Evolutionary conservation across 192 early-diverging fungal genomes (phyloP), one percentile per base, ranked within the genome.

Genomic region (Mortierella antarctica): DNA sequence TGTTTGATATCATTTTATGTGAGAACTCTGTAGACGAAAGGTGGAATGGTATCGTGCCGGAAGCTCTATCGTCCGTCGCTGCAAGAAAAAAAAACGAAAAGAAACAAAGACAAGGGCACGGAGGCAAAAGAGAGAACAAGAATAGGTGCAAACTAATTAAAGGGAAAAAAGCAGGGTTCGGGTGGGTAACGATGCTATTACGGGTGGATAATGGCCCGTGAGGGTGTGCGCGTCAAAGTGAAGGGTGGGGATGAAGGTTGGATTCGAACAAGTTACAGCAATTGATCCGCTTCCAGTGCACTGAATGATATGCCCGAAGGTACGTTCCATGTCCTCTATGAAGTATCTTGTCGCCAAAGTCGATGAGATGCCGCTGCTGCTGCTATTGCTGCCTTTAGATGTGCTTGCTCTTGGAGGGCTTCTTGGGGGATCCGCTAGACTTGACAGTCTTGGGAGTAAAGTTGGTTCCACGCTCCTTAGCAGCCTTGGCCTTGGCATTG

Each of bases 401-500:
- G 54, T 72, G 77, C 65, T 80, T 80, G 77, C 65, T 80, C 70
- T 80, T 80, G 52, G 74, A 48, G 66, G 45, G 5, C 67, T 70
- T 70, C 67, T 78, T 78, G 68, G 57, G 45, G 0, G 57, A 21
- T 10, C 67, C 69, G 46, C 49, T 57, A 31, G 59, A 11, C 64
- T 79, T 72, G 65, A 51, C 65, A 46, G 69, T 44, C 70, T 71
- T 80, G 47, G 76, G 69, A 18, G 61, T 76, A 23, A 55, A n/a
- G 62, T 78, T 78, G 74, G 52, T 74, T 21, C 66, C 58, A 48
- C 66, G 67, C 59, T 78, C 69, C 68, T 71, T 79, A 55, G 75
- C 67, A 41, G 64, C 67, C 87, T 91, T 88, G 55, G 72, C 78
- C 74, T 83, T 88, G 63, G 70, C 67, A 41, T 88, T 86, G 83